Base-by-base conservation (phyloP, 108 stramenopile genomes). In the Seminavis robusta region DNA sequence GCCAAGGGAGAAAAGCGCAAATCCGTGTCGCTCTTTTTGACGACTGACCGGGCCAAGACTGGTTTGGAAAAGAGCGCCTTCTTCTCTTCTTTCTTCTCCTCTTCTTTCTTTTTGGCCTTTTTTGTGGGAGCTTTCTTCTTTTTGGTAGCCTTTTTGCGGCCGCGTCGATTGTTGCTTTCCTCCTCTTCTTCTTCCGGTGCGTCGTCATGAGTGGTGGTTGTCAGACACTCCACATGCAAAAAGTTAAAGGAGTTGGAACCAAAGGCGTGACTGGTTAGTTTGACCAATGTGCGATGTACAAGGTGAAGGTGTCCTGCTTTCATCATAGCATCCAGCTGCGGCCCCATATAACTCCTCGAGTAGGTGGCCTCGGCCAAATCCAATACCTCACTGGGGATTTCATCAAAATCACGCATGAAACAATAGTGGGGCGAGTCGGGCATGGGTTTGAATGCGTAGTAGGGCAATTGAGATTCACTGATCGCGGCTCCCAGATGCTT, bases 21-120 rank as follows among this genome's bases (percentile, higher is more conserved):
- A 19, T 20, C 17, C 11, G 15, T n/a, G 9, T 46, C 44, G 44
- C 17, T 46, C 44, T 46, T 46, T 46, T 46, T 46, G 44, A 19
- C n/a, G n/a, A 46, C 44, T n/a, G n/a, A n/a, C n/a, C n/a, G n/a
- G n/a, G n/a, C n/a, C n/a, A n/a, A n/a, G n/a, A n/a, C n/a, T n/a
- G n/a, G n/a, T n/a, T n/a, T n/a, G n/a, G n/a, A n/a, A n/a, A n/a
- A n/a, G n/a, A n/a, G n/a, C n/a, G n/a, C n/a, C n/a, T n/a, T n/a
- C n/a, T n/a, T n/a, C n/a, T n/a, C n/a, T n/a, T n/a, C n/a, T n/a
- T n/a, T n/a, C n/a, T n/a, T n/a, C n/a, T n/a, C n/a, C n/a, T n/a
- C n/a, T n/a, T n/a, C n/a, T n/a, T n/a, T n/a, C n/a, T 51, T 31
- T 29, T n/a, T n/a, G n/a, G n/a, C n/a, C n/a, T n/a, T n/a, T n/a